Evolutionary conservation across 495 filamentous ascomycete species (phyloP).

Genomic region (Aspergillus wentii): DNA sequence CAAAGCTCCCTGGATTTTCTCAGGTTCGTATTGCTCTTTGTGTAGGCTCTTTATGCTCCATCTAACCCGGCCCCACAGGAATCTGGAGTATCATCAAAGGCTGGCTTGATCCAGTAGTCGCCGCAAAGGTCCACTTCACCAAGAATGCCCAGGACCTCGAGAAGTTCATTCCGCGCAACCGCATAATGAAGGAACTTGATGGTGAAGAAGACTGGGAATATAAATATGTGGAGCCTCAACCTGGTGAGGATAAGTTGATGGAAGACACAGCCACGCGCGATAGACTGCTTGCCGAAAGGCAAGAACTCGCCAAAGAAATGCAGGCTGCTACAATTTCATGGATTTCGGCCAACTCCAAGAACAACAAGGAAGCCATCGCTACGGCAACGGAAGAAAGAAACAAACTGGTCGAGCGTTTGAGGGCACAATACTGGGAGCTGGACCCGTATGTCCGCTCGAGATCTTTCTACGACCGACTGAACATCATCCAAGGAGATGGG

Average conservation of each 20-base stretch:
- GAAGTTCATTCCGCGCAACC: slow-evolving; percentile 63
- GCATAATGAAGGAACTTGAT: slow-evolving; percentile 75
- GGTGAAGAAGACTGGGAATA: slow-evolving; percentile 79
- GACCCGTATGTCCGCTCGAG: slow-evolving; percentile 73
- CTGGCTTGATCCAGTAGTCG: slow-evolving; percentile 97
- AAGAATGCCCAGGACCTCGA: slow-evolving; percentile 75
- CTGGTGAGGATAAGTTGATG: slow-evolving; percentile 68
- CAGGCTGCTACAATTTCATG: slow-evolving; percentile 69
- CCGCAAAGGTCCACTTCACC: slow-evolving; percentile 91
- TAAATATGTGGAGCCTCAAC: slow-evolving; percentile 64
- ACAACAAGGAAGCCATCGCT: slow-evolving; percentile 24
- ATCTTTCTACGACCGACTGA: slow-evolving; percentile 68
- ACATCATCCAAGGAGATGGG: slow-evolving; percentile 62
- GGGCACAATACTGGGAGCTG: slow-evolving; percentile 76
- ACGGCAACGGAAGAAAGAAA: slow-evolving; percentile 57
- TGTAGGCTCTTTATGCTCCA: neutral
- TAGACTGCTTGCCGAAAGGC: slow-evolving; percentile 53
- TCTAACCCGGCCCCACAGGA: slow-evolving; percentile 34
- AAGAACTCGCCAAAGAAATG: slow-evolving; percentile 58
- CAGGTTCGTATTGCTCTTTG: slow-evolving; percentile 53
- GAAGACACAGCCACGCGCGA: slow-evolving; percentile 61
- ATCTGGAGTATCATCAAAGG: slow-evolving; percentile 88
- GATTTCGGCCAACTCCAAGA: slow-evolving; percentile 52
- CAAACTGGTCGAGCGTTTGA: slow-evolving; percentile 54
- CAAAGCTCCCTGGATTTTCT: slow-evolving; percentile 95